Percentiles rank a stretch among this genome's conserved stretches.
These are phyloP conservation scores for Phytophthora aleatoria DNA, from an alignment of 352 stramenopile genomes.

Conservation along the genomic window DNA sequence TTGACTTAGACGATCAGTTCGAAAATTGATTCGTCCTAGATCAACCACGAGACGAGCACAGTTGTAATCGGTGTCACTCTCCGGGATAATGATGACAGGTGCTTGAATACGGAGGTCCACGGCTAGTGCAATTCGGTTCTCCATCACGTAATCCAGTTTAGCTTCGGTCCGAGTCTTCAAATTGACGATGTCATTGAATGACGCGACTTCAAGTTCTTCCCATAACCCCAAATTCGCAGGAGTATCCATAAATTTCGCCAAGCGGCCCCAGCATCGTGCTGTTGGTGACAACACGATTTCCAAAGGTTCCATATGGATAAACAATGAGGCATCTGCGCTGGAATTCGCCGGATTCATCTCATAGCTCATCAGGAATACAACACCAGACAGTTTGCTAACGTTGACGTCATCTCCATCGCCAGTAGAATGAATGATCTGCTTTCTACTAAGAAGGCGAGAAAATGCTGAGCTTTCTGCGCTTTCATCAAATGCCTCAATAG, in stretches of 20 bases:
- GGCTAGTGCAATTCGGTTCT: constrained; percentile 79
- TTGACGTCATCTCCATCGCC: constrained; percentile 57
- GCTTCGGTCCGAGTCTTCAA: constrained; percentile 85
- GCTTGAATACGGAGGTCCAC: constrained; percentile 87
- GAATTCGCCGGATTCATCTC: constrained; percentile 76
- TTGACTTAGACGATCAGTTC: constrained; percentile 81
- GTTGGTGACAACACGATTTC: constrained; percentile 89
- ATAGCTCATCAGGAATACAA: constrained; percentile 86
- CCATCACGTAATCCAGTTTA: constrained; percentile 90
- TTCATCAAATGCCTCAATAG: constrained; percentile 87
- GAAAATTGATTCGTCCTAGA: constrained; percentile 85
- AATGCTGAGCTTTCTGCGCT: constrained; percentile 85
- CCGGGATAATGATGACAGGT: constrained; percentile 83
- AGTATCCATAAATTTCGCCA: constrained; percentile 78
- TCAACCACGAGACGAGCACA: constrained; percentile 82
- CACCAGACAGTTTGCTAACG: constrained; percentile 68
- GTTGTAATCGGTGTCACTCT: constrained; percentile 81
- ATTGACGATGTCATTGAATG: constrained; percentile 92
- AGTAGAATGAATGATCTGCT: constrained; percentile 49
- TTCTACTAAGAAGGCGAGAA: constrained; percentile 77
- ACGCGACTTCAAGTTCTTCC: constrained; percentile 88
- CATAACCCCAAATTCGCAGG: constrained; percentile 79
- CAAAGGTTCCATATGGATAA: constrained; percentile 85
- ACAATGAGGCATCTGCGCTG: constrained; percentile 72
- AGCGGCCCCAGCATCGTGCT: constrained; percentile 77